These are phyloP conservation scores for Gliomastix tumulicola DNA, from an alignment of 2,329 filamentous ascomycete genomes.

Conservation along the genomic window DNA sequence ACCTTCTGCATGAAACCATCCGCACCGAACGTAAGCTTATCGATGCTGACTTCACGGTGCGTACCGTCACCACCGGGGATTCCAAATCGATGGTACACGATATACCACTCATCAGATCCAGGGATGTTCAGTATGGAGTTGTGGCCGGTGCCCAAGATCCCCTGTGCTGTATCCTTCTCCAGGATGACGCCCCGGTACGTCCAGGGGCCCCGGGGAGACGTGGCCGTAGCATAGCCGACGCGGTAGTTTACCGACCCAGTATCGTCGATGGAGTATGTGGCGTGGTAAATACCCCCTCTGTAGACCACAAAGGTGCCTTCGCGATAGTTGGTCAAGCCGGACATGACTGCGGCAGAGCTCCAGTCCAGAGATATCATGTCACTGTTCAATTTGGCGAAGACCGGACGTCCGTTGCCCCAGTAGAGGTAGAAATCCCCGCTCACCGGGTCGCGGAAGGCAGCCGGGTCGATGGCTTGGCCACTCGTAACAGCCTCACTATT, in stretches of 20 bases:
- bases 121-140: constrained; percentile 39
- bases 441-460: constrained; percentile 50
- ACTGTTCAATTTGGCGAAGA: constrained; percentile 33
- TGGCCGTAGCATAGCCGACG: constrained; percentile 36
- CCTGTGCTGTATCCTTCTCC: constrained; percentile 28
- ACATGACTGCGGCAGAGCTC: constrained; percentile 20
- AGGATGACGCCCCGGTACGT: constrained; percentile 35
- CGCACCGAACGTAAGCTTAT: constrained; percentile 26
- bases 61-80: constrained; percentile 37
- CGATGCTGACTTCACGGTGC: constrained; percentile 33
- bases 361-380: constrained; percentile 37
- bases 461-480: constrained; percentile 50
- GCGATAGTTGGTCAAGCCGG: constrained; percentile 32
- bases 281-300: constrained; percentile 34
- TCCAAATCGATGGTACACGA: constrained; percentile 39
- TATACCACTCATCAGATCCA: constrained; percentile 40
- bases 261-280: constrained; percentile 41
- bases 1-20: constrained; percentile 28
- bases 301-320: constrained; percentile 33
- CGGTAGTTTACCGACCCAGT: constrained; percentile 37
- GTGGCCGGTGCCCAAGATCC: constrained; percentile 37
- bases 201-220: constrained; percentile 30
- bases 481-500: constrained; percentile 40
- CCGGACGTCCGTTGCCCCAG: constrained; percentile 44
- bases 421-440: constrained; percentile 54